Conservation (phyloP, 805 yeast species). For the Candida ipomoeae region DNA sequence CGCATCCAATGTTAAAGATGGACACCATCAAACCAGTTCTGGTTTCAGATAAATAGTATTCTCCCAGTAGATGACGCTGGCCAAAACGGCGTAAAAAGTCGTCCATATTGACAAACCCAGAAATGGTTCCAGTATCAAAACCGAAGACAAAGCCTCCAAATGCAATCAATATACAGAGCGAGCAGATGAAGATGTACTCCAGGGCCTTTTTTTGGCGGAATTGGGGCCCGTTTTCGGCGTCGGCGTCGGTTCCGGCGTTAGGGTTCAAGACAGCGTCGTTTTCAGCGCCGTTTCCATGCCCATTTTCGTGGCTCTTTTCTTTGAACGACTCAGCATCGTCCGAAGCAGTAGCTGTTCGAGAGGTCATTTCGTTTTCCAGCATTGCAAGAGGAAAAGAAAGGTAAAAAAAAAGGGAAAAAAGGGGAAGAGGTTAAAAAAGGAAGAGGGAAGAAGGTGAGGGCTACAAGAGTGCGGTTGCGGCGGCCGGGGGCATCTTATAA, state of each 20-base stretch:
- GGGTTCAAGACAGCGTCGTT: no score
- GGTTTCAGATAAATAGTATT: conserved; percentile 37
- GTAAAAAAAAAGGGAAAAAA: background rate
- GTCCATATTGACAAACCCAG: conserved; percentile 65
- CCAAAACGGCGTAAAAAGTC: conserved; percentile 55
- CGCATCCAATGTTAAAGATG: conserved; percentile 66
- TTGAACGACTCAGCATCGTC: conserved; percentile 7
- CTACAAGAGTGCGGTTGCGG: background rate
- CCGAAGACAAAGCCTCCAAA: conserved; percentile 78
- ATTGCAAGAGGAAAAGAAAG: background rate
- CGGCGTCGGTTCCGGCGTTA: background rate
- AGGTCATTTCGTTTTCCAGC: conserved; percentile 6
- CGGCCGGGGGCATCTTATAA: background rate
- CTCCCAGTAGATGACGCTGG: conserved; percentile 37
- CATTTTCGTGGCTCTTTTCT: background rate
- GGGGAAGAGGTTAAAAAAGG: background rate
- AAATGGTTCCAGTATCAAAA: conserved; percentile 75
- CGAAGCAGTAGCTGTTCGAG: conserved; percentile 7
- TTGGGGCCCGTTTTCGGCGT: conserved; percentile 5
- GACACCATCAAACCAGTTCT: conserved; percentile 52
- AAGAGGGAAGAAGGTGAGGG: background rate
- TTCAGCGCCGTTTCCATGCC: no score
- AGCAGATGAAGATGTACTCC: conserved; percentile 27
- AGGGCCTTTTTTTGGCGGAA: conserved; percentile 12
- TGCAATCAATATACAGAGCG: conserved; percentile 54